Percentiles rank a stretch among this genome's conserved stretches.
These are phyloP conservation scores for Oryza longistaminata DNA, from an alignment of 176 grass and related monocot species.

Conservation along the genomic window DNA sequence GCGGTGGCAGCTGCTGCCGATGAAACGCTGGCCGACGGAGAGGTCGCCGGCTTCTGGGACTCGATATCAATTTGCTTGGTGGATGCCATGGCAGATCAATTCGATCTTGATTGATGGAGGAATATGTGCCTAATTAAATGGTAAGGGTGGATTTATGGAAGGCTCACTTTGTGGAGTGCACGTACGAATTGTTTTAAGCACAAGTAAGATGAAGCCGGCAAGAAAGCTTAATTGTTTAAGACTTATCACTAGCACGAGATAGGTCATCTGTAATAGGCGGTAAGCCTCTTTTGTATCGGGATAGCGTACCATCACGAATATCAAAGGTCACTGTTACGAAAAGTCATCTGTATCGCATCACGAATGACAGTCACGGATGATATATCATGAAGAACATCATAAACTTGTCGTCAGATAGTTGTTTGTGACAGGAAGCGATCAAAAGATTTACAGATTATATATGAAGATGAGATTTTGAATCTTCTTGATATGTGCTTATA, in stretches of 20 bases:
- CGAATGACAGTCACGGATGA: no score
- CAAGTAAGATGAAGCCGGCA: conserved; percentile 12
- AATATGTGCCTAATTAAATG: background rate
- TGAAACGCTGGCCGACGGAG: background rate
- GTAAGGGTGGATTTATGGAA: background rate
- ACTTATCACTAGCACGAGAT: background rate
- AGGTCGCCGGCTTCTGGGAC: background rate
- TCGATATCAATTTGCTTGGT: conserved; percentile 13
- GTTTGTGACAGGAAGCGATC: conserved; percentile 5
- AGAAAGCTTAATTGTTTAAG: background rate
- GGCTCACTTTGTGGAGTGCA: background rate
- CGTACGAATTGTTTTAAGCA: background rate
- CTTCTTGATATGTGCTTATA: background rate
- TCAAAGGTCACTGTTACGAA: no score
- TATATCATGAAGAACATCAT: background rate
- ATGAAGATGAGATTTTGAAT: background rate
- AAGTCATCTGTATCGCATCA: no score
- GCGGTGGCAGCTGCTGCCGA: background rate
- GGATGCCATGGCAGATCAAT: conserved; percentile 21
- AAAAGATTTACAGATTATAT: background rate
- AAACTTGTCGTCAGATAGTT: background rate
- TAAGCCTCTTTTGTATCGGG: no score
- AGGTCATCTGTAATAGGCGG: no score
- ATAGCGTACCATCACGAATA: no score
- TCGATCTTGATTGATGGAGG: background rate